Percentiles rank a stretch among this genome's conserved stretches.
Evolutionary conservation across 1,284 basidiomycete species (phyloP).

Genomic region (Fomitopsis betulina): DNA sequence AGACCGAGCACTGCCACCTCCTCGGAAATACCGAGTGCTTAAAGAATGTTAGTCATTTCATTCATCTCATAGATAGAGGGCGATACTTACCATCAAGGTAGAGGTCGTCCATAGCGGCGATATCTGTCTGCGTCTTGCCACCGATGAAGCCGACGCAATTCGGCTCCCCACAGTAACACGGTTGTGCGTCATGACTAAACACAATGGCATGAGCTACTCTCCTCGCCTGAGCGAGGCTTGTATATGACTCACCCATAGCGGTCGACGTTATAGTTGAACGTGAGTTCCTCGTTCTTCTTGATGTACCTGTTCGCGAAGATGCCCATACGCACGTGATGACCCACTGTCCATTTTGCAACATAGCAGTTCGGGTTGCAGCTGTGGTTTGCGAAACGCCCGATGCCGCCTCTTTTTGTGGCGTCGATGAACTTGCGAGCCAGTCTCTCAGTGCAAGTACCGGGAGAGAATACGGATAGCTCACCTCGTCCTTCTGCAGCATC

Average conservation of each 20-base stretch:
- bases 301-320: constrained; percentile 93
- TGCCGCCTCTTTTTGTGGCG: constrained; percentile 95
- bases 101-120: constrained; percentile 90
- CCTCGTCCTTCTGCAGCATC: constrained; percentile 98
- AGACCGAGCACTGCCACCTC: constrained; percentile 79
- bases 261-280: constrained; percentile 99
- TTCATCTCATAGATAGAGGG: neutral
- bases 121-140: constrained; percentile 98
- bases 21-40: constrained; percentile 93
- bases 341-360: constrained; percentile 99
- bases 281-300: constrained; percentile 85
- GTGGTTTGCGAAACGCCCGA: constrained; percentile 97
- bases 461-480: constrained; percentile 29
- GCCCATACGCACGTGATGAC: constrained; percentile 91
- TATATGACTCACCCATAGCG: constrained; percentile 81
- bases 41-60: constrained; percentile 7
- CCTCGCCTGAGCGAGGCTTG: neutral
- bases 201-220: neutral
- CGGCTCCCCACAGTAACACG: constrained; percentile 93
- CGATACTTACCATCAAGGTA: constrained; percentile 79
- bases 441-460: neutral
- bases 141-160: constrained; percentile 97
- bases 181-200: constrained; percentile 87
- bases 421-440: constrained; percentile 80
- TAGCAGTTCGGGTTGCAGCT: constrained; percentile 98